Base-by-base conservation (phyloP, 2,329 filamentous ascomycete species). In the Pseudogymnoascus sp. region DNA sequence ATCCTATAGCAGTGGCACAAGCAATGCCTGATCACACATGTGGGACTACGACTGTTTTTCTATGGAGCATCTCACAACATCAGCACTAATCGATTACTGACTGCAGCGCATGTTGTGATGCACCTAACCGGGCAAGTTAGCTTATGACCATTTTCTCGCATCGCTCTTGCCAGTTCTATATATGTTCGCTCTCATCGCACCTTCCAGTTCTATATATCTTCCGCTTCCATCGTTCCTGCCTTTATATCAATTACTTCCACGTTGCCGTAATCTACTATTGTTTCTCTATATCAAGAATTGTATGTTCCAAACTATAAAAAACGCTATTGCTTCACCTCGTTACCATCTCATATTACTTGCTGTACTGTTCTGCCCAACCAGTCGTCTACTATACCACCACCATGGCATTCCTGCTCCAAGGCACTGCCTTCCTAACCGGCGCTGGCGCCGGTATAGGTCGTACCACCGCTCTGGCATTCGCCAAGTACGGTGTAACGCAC, bases 371-470 rank as follows among this genome's bases (percentile, higher is more conserved):
- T 16, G 43, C 30, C 11, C 4, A 33, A 33, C 0, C n/a, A 18
- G 5, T 12, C 6, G 12, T 12, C 14, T 8, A 30, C 28, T 8
- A 25, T 25, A 1, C 47, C n/a, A 33, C 25, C 57, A 62, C 25
- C 20, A 78, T 78, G 75, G 67, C 72, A 12, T 68, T 71, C 37
- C 69, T 78, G 30, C 70, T 80, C 30, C 74, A 72, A 63, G 78
- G 78, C 50, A 75, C 77, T 37, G 78, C 78, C 18, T 79, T 79
- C 64, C 75, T 81, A 59, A 79, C 78, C 3, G 78, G 77, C 30
- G 77, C 77, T 36, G 77, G 74, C 18, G 78, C 77, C 50, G 77
- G 77, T 77, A 69, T 82, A 63, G 80, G 80, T 22, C 74, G 77
- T 63, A 66, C 73, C 63, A 77, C 77, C 2, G 78, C 79, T 6